phyloP scores from a whole-genome alignment of 1,139 yeast genomes.

The Suhomyces atakaporum region DNA sequence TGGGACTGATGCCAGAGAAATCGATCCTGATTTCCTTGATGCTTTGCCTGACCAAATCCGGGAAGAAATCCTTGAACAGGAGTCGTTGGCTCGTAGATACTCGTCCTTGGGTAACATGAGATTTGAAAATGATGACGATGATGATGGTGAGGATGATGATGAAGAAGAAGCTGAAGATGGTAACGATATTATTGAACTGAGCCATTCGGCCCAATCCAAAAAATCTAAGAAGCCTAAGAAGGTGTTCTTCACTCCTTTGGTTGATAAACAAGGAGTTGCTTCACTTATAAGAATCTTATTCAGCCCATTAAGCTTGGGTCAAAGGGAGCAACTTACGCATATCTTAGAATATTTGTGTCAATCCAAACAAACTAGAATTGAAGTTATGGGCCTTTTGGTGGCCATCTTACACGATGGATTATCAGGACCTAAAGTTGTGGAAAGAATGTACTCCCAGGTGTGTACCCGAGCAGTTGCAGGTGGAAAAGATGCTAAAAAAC shows the following conservation, averaged over 20 bases:
- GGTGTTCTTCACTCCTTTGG: conserved; percentile 61
- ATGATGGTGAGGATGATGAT: conserved; percentile 28
- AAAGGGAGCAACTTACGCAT: conserved; percentile 67
- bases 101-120: conserved; percentile 28
- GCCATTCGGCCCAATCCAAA: conserved; percentile 2
- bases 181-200: conserved; percentile 10
- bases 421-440: conserved; percentile 59
- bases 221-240: conserved; percentile 27
- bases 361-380: conserved; percentile 77
- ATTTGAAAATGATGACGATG: conserved; percentile 26
- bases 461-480: conserved; percentile 31
- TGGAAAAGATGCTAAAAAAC: conserved; percentile 16
- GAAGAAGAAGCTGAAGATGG: conserved; percentile 21
- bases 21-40: conserved; percentile 79
- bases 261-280: conserved; percentile 78
- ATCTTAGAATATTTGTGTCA: conserved; percentile 68
- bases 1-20: conserved; percentile 55
- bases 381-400: conserved; percentile 69
- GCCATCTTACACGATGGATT: conserved; percentile 77
- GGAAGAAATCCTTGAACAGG: conserved; percentile 72
- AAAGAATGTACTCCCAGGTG: conserved; percentile 63
- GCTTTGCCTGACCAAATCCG: conserved; percentile 79
- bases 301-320: conserved; percentile 67
- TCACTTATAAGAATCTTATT: conserved; percentile 71
- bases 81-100: conserved; percentile 50